A percentile compares a stretch with the other conserved stretches of the same genome.
These are phyloP conservation scores for Furcasterigmium sp. DNA, from an alignment of 2,329 filamentous ascomycete species.

Conservation along the genomic window DNA sequence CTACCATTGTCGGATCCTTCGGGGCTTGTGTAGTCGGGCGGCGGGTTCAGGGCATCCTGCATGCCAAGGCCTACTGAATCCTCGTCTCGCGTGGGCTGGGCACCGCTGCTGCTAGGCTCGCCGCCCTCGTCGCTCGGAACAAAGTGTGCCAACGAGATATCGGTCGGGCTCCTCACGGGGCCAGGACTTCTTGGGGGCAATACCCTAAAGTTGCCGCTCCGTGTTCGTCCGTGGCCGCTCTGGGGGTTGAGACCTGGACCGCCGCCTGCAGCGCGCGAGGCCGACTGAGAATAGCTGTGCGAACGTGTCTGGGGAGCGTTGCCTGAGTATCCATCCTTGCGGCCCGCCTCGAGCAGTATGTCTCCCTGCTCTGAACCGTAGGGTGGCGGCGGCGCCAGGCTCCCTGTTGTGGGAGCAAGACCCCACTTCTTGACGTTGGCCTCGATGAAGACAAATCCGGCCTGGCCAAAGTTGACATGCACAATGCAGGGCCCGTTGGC, in stretches of 20 bases:
- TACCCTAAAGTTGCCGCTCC: conserved; percentile 73
- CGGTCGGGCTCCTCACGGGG: conserved; percentile 84
- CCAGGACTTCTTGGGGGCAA: conserved; percentile 79
- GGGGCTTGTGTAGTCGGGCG: conserved; percentile 68
- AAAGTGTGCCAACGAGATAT: conserved; percentile 88
- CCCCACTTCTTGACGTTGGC: conserved; percentile 99
- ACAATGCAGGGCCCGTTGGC: conserved; percentile 89
- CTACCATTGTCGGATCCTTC: conserved; percentile 53
- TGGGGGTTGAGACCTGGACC: conserved; percentile 49
- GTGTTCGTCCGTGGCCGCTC: conserved; percentile 61
- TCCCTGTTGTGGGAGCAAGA: conserved; percentile 90
- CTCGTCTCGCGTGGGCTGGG: conserved; percentile 20
- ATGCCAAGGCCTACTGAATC: conserved; percentile 36
- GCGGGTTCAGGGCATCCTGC: conserved; percentile 55
- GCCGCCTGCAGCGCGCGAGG: conserved; percentile 19
- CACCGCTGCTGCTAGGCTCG: conserved; percentile 51
- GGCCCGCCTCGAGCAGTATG: conserved; percentile 84
- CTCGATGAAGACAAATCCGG: conserved; percentile 98
- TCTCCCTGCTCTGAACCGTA: conserved; percentile 97
- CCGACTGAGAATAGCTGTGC: conserved; percentile 40
- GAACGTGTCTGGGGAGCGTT: conserved; percentile 30
- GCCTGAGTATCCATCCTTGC: conserved; percentile 50
- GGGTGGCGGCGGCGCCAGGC: conserved; percentile 87
- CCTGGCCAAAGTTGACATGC: conserved; percentile 96
- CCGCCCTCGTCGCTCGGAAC: conserved; percentile 67